These are phyloP conservation scores for Ascochyta koolunga DNA, from an alignment of 2,329 filamentous ascomycete genomes.

Conservation along the genomic window DNA sequence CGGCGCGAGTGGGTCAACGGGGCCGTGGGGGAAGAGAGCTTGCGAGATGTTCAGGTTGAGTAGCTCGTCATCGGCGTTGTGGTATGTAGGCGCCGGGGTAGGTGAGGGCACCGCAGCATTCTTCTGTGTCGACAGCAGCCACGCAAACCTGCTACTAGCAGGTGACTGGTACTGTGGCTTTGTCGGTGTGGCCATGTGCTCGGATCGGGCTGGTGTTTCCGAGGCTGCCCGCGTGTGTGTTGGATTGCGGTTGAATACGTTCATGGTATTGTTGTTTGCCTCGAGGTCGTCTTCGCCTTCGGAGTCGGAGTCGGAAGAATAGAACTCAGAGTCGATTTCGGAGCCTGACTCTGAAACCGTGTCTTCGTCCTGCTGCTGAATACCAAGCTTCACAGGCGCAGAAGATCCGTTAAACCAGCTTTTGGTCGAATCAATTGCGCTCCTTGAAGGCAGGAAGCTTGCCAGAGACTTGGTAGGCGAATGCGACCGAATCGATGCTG, in stretches of 20 bases:
- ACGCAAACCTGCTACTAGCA: conserved; percentile 43
- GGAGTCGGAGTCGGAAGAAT: conserved; percentile 25
- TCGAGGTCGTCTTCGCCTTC: conserved; percentile 25
- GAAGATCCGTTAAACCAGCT: conserved; percentile 62
- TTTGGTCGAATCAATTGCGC: conserved; percentile 42
- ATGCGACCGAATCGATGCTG: conserved; percentile 44
- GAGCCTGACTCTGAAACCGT: conserved; percentile 34
- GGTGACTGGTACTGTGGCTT: conserved; percentile 32
- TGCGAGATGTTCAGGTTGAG: conserved; percentile 61
- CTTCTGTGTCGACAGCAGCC: conserved; percentile 47
- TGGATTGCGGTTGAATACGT: conserved; percentile 42
- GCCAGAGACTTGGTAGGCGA: conserved; percentile 48
- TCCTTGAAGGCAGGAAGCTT: conserved; percentile 48
- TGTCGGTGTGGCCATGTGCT: conserved; percentile 21
- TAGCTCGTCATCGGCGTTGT: conserved; percentile 55
- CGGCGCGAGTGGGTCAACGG: conserved; percentile 56
- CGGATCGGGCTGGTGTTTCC: conserved; percentile 28
- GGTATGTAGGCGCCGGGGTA: conserved; percentile 38
- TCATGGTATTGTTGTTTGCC: conserved; percentile 38
- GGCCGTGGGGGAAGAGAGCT: conserved; percentile 60
- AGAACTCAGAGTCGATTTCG: conserved; percentile 35
- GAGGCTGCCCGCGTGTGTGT: conserved; percentile 33
- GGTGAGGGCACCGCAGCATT: conserved; percentile 36
- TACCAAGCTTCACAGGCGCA: conserved; percentile 55
- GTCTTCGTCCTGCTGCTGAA: conserved; percentile 39